Conservation (phyloP, 371 early-diverging fungal genomes). For the Nematocida sp. region DNA sequence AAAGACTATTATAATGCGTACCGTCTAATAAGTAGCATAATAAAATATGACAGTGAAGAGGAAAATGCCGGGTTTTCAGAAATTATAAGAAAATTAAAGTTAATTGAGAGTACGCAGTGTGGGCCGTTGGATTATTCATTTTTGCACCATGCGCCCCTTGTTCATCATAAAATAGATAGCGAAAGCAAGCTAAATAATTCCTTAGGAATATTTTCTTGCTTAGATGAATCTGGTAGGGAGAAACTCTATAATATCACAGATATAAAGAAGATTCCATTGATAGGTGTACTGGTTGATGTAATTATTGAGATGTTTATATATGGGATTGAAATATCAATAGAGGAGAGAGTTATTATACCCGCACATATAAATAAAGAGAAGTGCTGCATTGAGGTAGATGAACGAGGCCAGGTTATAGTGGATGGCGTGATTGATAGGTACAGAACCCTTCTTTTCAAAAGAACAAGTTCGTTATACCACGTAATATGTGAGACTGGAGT, state of each 20-base stretch:
- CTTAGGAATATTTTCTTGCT: conserved; percentile 3
- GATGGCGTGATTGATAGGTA: conserved; percentile 5
- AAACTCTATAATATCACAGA: conserved; percentile 5
- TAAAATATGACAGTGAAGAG: conserved; percentile 11
- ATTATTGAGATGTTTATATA: conserved; percentile 20
- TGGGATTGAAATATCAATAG: neutral
- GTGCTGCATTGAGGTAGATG: neutral
- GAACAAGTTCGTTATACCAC: conserved; percentile 17
- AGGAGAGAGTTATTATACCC: neutral
- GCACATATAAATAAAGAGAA: neutral
- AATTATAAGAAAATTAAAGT: neutral
- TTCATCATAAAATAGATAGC: conserved; percentile 1
- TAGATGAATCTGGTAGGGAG: neutral
- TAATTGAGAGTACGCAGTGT: neutral
- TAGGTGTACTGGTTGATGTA: neutral
- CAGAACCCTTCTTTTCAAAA: conserved; percentile 23
- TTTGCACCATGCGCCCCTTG: neutral
- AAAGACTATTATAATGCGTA: conserved; percentile 23
- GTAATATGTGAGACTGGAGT: conserved; percentile 13
- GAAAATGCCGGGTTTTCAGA: neutral
- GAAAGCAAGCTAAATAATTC: neutral
- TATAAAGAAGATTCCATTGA: neutral
- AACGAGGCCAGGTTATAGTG: conserved; percentile 2
- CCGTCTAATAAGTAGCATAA: conserved; percentile 2
- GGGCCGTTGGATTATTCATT: neutral